Percentiles rank a stretch among this genome's conserved stretches.
phyloP scores from a whole-genome alignment of 768 basidiomycete genomes.

The Russula emetica region DNA sequence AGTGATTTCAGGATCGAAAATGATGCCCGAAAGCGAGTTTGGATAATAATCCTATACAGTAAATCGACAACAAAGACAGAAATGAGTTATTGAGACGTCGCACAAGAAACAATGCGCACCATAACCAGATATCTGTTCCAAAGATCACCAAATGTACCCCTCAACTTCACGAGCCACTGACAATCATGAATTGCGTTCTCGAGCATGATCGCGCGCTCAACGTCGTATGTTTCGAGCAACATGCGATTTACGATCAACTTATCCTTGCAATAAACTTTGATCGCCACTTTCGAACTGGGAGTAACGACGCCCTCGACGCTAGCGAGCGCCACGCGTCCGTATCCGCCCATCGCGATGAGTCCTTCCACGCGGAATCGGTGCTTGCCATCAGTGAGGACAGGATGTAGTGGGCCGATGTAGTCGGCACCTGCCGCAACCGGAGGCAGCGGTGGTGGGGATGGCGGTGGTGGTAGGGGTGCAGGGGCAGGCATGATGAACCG shows the following conservation, averaged over 20 bases:
- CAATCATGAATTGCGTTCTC: background rate
- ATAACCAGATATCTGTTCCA: conserved; percentile 24
- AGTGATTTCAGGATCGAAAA: background rate
- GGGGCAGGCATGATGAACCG: background rate
- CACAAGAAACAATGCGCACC: background rate
- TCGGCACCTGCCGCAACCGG: background rate
- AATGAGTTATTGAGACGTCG: background rate
- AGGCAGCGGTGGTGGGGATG: background rate
- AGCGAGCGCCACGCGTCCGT: conserved; percentile 22
- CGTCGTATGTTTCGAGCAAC: background rate
- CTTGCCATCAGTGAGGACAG: conserved; percentile 2
- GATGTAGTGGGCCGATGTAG: background rate
- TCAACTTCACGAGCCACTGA: conserved; percentile 10
- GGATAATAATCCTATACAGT: conserved; percentile 22
- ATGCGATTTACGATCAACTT: background rate
- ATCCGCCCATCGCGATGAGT: conserved; percentile 15
- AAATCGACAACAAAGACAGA: background rate
- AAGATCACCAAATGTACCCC: conserved; percentile 9
- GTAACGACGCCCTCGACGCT: background rate
- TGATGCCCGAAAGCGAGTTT: conserved; percentile 13
- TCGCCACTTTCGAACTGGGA: background rate
- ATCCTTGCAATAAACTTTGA: conserved; percentile 19
- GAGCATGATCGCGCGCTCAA: conserved; percentile 10
- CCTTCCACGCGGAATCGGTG: conserved; percentile 14
- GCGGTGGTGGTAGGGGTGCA: background rate